Evolutionary conservation across 1,139 yeast species (phyloP).

Genomic region (Zygosaccharomyces pseudobailii): DNA sequence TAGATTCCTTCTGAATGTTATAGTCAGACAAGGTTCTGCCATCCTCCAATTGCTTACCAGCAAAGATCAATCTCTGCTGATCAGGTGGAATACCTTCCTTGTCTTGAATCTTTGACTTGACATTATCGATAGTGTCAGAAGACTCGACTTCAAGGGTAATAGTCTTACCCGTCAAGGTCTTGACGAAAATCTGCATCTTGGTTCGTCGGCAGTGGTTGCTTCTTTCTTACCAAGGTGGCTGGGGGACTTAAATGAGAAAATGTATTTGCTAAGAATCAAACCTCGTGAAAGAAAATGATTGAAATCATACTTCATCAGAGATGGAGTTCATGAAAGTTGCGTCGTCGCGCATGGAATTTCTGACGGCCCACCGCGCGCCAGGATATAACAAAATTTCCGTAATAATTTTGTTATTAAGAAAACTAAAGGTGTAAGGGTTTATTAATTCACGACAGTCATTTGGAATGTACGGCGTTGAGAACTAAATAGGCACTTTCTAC

Average conservation of each 20-base stretch:
- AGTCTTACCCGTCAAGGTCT: slow-evolving; percentile 98
- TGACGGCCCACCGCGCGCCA: no score
- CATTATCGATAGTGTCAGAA: slow-evolving; percentile 98
- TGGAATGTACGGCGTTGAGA: neutral
- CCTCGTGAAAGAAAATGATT: neutral
- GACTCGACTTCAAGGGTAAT: slow-evolving; percentile 99
- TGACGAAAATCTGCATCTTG: slow-evolving; percentile 97
- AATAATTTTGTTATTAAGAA: no score
- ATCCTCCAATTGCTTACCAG: slow-evolving; percentile 99
- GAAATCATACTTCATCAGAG: no score
- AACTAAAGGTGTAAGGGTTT: neutral
- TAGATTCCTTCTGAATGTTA: slow-evolving; percentile 99
- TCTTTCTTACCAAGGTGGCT: slow-evolving; percentile 35
- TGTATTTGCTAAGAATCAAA: neutral
- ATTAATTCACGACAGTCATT: neutral
- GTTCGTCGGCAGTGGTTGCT: slow-evolving; percentile 42
- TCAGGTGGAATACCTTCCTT: slow-evolving; percentile 99
- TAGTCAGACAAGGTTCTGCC: slow-evolving; percentile 98
- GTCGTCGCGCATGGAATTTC: neutral
- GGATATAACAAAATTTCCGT: no score
- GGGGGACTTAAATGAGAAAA: neutral
- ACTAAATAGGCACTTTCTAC: no score
- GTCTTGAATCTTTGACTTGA: slow-evolving; percentile 99
- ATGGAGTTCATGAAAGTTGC: neutral
- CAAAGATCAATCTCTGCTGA: slow-evolving; percentile 98